Percentiles rank a stretch among this genome's conserved stretches.
phyloP scores from a whole-genome alignment of 169 alveolate genomes.

The Plasmodium coatneyi region DNA sequence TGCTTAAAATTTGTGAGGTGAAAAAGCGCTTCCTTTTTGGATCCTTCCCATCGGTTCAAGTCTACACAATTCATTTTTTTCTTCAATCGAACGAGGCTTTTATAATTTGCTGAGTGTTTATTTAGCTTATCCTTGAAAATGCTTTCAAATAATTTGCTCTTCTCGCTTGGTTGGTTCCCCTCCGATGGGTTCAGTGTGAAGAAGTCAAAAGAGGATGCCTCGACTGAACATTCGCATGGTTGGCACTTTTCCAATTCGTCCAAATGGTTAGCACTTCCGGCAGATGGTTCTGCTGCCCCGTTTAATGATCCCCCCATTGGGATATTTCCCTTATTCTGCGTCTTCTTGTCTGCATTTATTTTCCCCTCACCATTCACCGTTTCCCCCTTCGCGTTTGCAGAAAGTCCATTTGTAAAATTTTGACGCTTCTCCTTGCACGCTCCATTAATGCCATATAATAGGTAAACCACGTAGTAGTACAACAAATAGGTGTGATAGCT shows the following conservation, averaged over 20 bases:
- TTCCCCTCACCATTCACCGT: neutral
- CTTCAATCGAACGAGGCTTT: slow-evolving; percentile 26
- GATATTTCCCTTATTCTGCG: neutral
- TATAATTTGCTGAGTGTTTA: slow-evolving; percentile 55
- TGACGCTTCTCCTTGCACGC: neutral
- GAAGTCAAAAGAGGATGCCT: slow-evolving; percentile 11
- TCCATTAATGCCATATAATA: slow-evolving; percentile 16
- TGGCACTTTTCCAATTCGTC: neutral
- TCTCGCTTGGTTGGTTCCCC: neutral
- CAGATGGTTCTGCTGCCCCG: neutral
- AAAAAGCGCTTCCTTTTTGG: slow-evolving; percentile 4
- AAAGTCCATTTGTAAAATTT: neutral
- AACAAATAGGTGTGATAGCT: slow-evolving; percentile 46
- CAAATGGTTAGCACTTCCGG: neutral
- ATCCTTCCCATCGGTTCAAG: slow-evolving; percentile 3
- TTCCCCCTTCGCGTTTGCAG: neutral
- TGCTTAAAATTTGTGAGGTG: slow-evolving; percentile 7
- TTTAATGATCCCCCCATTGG: neutral
- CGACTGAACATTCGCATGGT: neutral
- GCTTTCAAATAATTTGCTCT: slow-evolving; percentile 16
- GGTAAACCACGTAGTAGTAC: slow-evolving; percentile 23
- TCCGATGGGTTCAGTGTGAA: slow-evolving; percentile 4
- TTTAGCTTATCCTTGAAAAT: slow-evolving; percentile 32
- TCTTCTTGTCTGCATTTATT: neutral
- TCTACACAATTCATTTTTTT: neutral